Base-by-base conservation (phyloP, 1,284 basidiomycete genomes). In the Rhodotorula sp. region DNA sequence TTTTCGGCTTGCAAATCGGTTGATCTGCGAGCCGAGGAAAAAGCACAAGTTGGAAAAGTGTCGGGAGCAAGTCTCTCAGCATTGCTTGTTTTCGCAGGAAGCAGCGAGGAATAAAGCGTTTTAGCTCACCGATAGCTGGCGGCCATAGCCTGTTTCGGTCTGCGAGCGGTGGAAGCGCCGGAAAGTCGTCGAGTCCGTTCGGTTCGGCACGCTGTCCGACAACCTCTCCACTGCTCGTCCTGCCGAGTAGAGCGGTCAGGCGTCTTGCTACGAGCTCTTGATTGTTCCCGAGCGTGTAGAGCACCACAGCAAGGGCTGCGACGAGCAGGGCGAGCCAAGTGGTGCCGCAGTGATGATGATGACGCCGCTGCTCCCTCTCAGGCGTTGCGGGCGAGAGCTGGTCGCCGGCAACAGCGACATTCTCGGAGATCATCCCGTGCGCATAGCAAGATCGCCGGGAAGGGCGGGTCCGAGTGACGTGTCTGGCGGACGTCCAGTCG, bases 101-200 rank as follows among this genome's bases (percentile, higher is more conserved):
- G 34, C 34, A 34, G 34, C 34, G 8, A 34, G 3, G 18, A 28
- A 16, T 31, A 4, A 15, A 31, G 12, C 16, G 8, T 5, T 38
- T 2, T 48, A 26, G 63, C 67, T 58, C 23, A 72, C 71, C 34
- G 15, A 67, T 43, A n/a, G 70, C 59, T 28, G 71, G 71, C 2
- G 71, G 71, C 71, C 71, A 72, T 54, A 70, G 62, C 55, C 71
- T 64, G 16, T 26, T 60, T 16, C 71, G 62, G 21, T 72, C 65
- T 1, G 31, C 18, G 16, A 72, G 60, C 48, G 66, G 65, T 1
- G n/a, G 28, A 23, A 72, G 65, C 58, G 64, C 38, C 34, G 71
- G 68, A 34, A 72, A 70, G 15, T 26, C 54, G 2, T 15, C 50
- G 12, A 19, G n/a, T 56, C 45, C n/a, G 18, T 26, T 31, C 7